phyloP scores from a whole-genome alignment of 805 yeast species.

The Saturnispora galanensis region DNA sequence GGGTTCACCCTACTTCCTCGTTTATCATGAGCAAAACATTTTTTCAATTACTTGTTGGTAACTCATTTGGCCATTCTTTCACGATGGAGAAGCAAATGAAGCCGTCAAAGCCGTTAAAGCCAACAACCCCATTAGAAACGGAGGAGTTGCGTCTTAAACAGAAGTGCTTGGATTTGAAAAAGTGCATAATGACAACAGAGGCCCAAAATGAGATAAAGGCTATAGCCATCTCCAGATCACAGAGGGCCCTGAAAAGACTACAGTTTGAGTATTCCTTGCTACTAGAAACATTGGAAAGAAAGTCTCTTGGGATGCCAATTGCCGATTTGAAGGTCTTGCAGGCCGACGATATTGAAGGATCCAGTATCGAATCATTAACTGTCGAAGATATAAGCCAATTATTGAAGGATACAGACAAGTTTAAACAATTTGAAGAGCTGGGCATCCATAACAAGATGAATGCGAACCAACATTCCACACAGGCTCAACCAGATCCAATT shows the following conservation, averaged over 20 bases:
- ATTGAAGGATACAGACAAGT: conserved; percentile 18
- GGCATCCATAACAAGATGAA: not conserved
- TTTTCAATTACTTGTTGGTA: no score
- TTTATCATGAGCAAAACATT: no score
- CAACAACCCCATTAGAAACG: conserved; percentile 15
- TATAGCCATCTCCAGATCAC: conserved; percentile 67
- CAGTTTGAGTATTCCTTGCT: conserved; percentile 76
- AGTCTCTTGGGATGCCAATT: conserved; percentile 27
- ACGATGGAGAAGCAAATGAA: not conserved
- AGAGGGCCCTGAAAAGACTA: conserved; percentile 63
- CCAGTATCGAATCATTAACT: conserved; percentile 21
- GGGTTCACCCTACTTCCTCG: no score
- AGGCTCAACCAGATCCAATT: conserved; percentile 1
- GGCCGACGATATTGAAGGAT: conserved; percentile 20
- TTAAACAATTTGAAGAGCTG: conserved; percentile 2
- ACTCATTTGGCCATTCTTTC: no score
- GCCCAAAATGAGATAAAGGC: conserved; percentile 68
- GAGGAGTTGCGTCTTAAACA: conserved; percentile 33
- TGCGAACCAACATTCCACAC: not conserved
- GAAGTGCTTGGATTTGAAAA: conserved; percentile 64
- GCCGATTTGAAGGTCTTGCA: conserved; percentile 18
- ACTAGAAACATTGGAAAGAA: conserved; percentile 66
- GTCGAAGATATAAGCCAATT: conserved; percentile 22
- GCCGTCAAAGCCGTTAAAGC: conserved; percentile 7
- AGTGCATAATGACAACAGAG: conserved; percentile 62